Base-by-base conservation (phyloP, 2,329 filamentous ascomycete species). In the Plectosphaerella cucumerina region DNA sequence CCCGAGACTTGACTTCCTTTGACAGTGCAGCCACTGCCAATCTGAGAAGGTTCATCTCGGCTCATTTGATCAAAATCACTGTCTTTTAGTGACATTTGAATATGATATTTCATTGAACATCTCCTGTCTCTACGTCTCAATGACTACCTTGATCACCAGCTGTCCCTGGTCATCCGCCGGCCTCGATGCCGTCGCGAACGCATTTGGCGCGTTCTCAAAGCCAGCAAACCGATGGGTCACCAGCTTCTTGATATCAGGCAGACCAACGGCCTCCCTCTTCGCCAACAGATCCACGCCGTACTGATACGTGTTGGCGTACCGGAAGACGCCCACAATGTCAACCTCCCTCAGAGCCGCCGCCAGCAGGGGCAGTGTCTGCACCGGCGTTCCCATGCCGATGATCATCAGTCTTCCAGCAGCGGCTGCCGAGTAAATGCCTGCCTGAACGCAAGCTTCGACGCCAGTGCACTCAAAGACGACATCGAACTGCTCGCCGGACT, bases 311-410 rank as follows among this genome's bases (percentile, higher is more conserved):
- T 58, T 51, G 6, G 54, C 55, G 41, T 21, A 53, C 41, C 14
- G 33, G 31, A 44, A 53, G 11, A 47, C 49, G 18, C 48, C 48
- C 23, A 44, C 23, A 23, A 50, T 34, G n/a, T 50, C 48, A 2
- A 50, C 42, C 35, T 50, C 48, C 17, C 48, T 42, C 10, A 50
- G 23, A 5, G 42, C 22, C 3, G 48, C 48, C 6, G 73, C 74
- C 4, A 71, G 76, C 18, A 84, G 70, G 4, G 78, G 78, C 10
- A 83, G 65, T 0, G 74, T 80, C 57, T 82, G 77, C 21, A 80
- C 68, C 1, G 80, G 78, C n/a, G 70, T 75, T 33, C 80, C 80
- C 78, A 84, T 82, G 37, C 80, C 80, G 26, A 83, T 75, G 11
- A 82, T 68, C 56, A 82, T 67, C 44, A 82, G 67, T 48, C 71